Evolutionary conservation across 306 rosid species (phyloP), one percentile per base, ranked within the genome.

Genomic region (Clitoria ternatea): DNA sequence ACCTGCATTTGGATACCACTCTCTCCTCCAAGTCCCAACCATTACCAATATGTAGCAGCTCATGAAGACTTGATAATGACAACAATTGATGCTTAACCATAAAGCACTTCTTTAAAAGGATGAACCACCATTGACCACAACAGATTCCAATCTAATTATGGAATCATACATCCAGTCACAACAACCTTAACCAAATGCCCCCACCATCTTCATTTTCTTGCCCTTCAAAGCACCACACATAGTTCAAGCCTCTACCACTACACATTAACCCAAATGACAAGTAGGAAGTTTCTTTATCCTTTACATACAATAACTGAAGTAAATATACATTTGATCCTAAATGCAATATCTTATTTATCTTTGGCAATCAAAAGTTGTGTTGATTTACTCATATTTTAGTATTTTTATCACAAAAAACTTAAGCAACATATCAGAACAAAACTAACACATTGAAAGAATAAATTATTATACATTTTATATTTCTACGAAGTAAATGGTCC

Each of bases 101-200:
- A 40, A 19, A 70, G 39, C 35, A 39, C 7, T 61, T 20, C 30
- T 53, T 52, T 24, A 30, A 20, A 37, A 17, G 35, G 55, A 32
- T 42, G 75, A 61, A 77, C 12, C 2, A 47, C 50, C 70, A 66
- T 72, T 68, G 73, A 79, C 66, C 76, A 68, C 18, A 70, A 75
- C 70, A 69, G 45, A 48, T 47, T 57, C 40, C 75, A 26, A 66
- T 29, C 83, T 19, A 48, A 27, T 27, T 48, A 69, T 42, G 30
- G 67, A 45, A 66, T 15, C 29, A 68, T 24, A 57, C 45, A 13
- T 49, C 40, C 59, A 66, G 63, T 67, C 62, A 48, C 57, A 67
- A 73, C 79, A 35, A 73, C 83, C 83, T 73, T 73, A 60, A 66
- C 61, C 30, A 65, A 65, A 57, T 73, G 52, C 27, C 55, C 70